Percentiles rank a stretch among this genome's conserved stretches.
Conservation (phyloP, 495 filamentous ascomycete species). For the Letharia columbiana region DNA sequence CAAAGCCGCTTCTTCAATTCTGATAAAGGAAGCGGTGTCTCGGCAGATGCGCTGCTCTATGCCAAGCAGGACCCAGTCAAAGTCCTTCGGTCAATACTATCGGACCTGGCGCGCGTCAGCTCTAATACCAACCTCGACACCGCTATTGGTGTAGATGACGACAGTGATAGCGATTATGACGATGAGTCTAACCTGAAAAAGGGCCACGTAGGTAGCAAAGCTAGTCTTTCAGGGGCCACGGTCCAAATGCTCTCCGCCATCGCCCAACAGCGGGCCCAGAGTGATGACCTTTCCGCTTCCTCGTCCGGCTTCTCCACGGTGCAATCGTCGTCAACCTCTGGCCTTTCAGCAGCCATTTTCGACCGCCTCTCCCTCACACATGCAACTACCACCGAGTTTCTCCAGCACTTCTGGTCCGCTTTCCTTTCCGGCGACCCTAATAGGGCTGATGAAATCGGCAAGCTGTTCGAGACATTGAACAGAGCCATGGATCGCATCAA, state of each 20-base stretch:
- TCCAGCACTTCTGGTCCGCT: conserved; percentile 90
- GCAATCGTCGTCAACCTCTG: conserved; percentile 41
- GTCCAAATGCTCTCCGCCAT: conserved; percentile 40
- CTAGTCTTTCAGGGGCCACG: conserved; percentile 40
- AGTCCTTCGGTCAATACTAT: conserved; percentile 55
- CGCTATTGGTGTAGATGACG: conserved; percentile 53
- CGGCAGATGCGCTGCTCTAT: conserved; percentile 50
- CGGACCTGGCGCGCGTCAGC: conserved; percentile 45
- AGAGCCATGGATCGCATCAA: conserved; percentile 71
- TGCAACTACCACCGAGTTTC: conserved; percentile 84
- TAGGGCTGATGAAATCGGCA: conserved; percentile 64
- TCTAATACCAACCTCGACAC: conserved; percentile 48
- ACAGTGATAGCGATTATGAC: conserved; percentile 48
- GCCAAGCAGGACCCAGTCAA: conserved; percentile 57
- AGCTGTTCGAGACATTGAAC: conserved; percentile 66
- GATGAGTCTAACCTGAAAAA: conserved; percentile 50
- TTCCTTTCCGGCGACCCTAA: conserved; percentile 77
- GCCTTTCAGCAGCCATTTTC: conserved; percentile 56
- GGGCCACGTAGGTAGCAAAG: conserved; percentile 49
- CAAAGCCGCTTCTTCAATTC: conserved; percentile 71
- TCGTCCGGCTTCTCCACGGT: conserved; percentile 24
- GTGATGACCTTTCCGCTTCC: conserved; percentile 33
- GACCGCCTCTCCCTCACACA: conserved; percentile 76
- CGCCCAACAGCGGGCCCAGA: conserved; percentile 46
- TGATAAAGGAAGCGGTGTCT: conserved; percentile 41